Conservation (phyloP, 192 early-diverging fungal genomes). For the Rhizophagus sp. region DNA sequence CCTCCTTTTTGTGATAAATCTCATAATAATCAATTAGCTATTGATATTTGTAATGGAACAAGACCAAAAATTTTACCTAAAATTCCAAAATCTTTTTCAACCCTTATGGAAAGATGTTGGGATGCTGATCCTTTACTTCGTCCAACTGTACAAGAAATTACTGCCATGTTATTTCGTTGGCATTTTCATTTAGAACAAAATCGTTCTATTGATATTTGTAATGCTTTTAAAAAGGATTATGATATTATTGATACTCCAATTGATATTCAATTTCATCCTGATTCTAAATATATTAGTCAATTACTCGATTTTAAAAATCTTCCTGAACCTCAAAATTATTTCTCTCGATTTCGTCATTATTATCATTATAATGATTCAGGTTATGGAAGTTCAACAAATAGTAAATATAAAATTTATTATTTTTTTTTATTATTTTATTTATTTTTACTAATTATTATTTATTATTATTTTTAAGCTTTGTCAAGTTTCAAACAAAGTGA, state of each 20-base stretch:
- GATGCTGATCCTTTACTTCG: slow-evolving; percentile 9
- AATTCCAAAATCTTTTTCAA: slow-evolving; percentile 14
- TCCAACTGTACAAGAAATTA: slow-evolving; percentile 1
- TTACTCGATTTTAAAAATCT: slow-evolving; percentile 5
- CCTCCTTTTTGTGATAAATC: background rate
- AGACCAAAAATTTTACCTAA: background rate
- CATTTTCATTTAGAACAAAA: slow-evolving; percentile 8
- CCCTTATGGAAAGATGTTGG: slow-evolving; percentile 21
- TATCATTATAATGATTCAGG: background rate
- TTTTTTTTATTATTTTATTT: background rate
- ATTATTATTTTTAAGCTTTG: too few relatives aligned
- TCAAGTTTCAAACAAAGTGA: background rate
- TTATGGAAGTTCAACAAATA: background rate
- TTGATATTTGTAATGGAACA: slow-evolving; percentile 11
- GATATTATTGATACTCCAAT: background rate
- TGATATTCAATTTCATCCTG: background rate
- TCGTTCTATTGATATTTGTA: background rate
- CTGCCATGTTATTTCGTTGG: slow-evolving; percentile 14
- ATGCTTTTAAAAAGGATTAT: background rate
- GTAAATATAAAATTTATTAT: background rate
- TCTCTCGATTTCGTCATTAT: background rate
- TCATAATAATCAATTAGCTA: background rate
- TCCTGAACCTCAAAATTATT: slow-evolving; percentile 16
- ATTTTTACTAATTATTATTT: too few relatives aligned
- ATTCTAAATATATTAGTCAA: background rate